Evolutionary conservation across 768 basidiomycete genomes (phyloP).

Genomic region (Stropharia rugosoannulata): DNA sequence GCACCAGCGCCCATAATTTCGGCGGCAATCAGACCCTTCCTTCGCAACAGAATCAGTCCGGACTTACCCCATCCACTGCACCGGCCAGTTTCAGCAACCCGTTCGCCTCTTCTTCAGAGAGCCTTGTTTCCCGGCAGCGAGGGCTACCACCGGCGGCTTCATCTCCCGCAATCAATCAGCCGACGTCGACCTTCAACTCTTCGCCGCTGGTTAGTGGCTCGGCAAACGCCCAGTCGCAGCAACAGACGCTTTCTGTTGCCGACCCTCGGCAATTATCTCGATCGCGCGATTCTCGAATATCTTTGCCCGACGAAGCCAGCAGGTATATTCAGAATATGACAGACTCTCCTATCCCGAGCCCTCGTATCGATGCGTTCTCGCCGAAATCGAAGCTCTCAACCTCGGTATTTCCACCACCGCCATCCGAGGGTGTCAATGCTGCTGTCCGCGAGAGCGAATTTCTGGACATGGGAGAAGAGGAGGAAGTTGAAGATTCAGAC

Average conservation of each 20-base stretch:
- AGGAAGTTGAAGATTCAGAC: constrained; percentile 40
- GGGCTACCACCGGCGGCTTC: constrained; percentile 1
- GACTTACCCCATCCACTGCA: constrained; percentile 18
- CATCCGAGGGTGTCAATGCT: constrained; percentile 8
- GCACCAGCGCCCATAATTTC: constrained; percentile 13
- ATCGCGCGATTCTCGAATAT: constrained; percentile 67
- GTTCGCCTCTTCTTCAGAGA: constrained; percentile 6
- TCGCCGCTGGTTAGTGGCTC: constrained; percentile 15
- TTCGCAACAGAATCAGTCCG: constrained; percentile 11
- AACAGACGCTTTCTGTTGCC: constrained; percentile 34
- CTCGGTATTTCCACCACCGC: constrained; percentile 20
- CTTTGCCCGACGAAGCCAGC: constrained; percentile 75
- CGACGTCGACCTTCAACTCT: not conserved
- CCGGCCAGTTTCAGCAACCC: constrained; percentile 16
- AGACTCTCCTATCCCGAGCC: constrained; percentile 62
- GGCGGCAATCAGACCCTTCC: constrained; percentile 12
- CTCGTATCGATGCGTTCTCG: constrained; percentile 39
- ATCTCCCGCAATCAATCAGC: constrained; percentile 3
- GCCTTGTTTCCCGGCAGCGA: constrained; percentile 9
- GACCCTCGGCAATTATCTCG: constrained; percentile 28
- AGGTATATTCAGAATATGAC: constrained; percentile 69
- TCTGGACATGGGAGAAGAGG: constrained; percentile 61
- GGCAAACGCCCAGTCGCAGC: constrained; percentile 21
- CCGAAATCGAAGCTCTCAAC: constrained; percentile 23
- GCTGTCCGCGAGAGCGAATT: constrained; percentile 49